Evolutionary conservation across 768 basidiomycete genomes (phyloP).

Genomic region (Termitomyces heimii): DNA sequence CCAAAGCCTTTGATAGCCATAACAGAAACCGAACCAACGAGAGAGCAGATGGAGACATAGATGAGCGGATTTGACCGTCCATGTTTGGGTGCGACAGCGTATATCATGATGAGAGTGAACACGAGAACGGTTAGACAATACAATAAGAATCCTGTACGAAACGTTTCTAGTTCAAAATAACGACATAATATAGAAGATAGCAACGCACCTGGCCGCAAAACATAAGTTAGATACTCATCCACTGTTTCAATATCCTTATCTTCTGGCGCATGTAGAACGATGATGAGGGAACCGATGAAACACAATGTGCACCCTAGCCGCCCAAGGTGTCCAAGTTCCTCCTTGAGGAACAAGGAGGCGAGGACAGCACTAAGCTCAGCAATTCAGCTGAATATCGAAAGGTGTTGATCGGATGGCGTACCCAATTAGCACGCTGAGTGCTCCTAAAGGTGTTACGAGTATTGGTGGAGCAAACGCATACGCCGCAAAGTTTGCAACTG

Average conservation of each 20-base stretch:
- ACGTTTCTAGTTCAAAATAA: not conserved
- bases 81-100: conserved; percentile 74
- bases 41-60: conserved; percentile 94
- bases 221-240: conserved; percentile 88
- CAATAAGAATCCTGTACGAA: conserved; percentile 69
- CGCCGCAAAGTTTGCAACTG: conserved; percentile 89
- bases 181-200: not conserved
- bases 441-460: conserved; percentile 96
- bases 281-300: conserved; percentile 84
- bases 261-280: conserved; percentile 93
- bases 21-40: conserved; percentile 94
- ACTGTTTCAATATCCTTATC: conserved; percentile 92
- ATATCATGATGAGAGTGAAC: conserved; percentile 84
- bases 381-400: not conserved
- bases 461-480: conserved; percentile 98
- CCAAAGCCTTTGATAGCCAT: conserved; percentile 99
- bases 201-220: conserved; percentile 81
- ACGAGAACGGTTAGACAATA: conserved; percentile 85
- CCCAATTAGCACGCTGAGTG: conserved; percentile 95
- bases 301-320: conserved; percentile 81
- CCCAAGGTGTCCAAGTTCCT: conserved; percentile 92
- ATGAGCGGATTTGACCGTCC: conserved; percentile 87
- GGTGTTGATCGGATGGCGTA: conserved; percentile 30
- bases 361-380: conserved; percentile 70
- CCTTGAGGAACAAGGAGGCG: conserved; percentile 87